phyloP scores from a whole-genome alignment of 352 stramenopile genomes.

The Pythium aristosporum region DNA sequence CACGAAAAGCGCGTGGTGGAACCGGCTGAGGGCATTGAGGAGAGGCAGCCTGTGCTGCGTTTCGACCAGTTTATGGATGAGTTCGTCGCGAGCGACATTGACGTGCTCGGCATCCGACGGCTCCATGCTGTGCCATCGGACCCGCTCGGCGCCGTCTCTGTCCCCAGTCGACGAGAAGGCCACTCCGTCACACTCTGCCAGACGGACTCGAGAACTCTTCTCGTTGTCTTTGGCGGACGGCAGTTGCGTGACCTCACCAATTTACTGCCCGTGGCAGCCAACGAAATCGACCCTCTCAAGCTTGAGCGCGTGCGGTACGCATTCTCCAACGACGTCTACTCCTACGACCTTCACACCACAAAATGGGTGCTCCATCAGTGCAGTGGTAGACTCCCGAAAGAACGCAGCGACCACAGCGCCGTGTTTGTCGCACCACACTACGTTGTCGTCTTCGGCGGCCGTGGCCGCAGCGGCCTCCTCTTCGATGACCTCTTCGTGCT shows the following conservation, averaged over 20 bases:
- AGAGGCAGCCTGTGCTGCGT: not conserved
- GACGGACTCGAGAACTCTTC: not conserved
- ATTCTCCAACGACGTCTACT: constrained; percentile 62
- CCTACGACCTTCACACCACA: constrained; percentile 36
- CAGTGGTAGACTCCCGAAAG: constrained; percentile 31
- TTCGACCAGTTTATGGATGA: constrained; percentile 23
- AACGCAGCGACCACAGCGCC: constrained; percentile 57
- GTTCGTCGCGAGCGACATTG: constrained; percentile 23
- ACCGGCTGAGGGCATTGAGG: not conserved
- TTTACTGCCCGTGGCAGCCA: constrained; percentile 28
- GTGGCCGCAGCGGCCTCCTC: constrained; percentile 48
- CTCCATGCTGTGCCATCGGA: constrained; percentile 32
- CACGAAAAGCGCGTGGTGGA: not conserved
- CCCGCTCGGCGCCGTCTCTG: constrained; percentile 38
- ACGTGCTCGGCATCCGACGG: constrained; percentile 7
- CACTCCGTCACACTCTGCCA: constrained; percentile 63
- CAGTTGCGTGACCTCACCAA: constrained; percentile 50
- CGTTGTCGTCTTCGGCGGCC: constrained; percentile 53
- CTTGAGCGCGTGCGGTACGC: constrained; percentile 59
- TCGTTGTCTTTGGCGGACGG: constrained; percentile 56
- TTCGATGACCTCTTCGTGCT: constrained; percentile 56
- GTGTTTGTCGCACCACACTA: constrained; percentile 49
- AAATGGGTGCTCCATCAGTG: constrained; percentile 47
- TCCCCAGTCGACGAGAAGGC: constrained; percentile 53
- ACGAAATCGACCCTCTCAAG: constrained; percentile 36